phyloP scores from a whole-genome alignment of 768 basidiomycete genomes.

The Brasilioporus rufonigricans region DNA sequence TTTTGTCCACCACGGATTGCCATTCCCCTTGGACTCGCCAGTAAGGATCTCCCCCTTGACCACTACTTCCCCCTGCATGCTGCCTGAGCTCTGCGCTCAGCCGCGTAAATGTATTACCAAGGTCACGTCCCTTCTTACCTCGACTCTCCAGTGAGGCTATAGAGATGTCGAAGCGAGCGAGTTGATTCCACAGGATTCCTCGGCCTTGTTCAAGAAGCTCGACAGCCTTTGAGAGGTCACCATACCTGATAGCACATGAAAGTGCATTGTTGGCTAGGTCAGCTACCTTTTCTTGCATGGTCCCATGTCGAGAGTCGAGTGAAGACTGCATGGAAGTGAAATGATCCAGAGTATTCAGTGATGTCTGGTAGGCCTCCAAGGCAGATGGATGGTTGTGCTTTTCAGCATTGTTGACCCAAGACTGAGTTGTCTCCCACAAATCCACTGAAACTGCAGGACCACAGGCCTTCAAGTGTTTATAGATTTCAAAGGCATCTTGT shows the following conservation, averaged over 20 bases:
- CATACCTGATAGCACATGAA: background rate
- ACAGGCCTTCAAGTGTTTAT: background rate
- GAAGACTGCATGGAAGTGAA: background rate
- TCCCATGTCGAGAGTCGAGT: background rate
- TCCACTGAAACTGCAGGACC: background rate
- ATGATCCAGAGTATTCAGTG: background rate
- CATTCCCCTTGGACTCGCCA: background rate
- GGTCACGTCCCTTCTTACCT: background rate
- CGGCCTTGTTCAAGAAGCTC: background rate
- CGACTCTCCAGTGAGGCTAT: background rate
- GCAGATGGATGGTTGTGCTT: background rate
- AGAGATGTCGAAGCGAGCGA: background rate
- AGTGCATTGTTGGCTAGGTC: no score
- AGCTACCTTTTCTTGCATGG: background rate
- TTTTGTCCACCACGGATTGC: background rate
- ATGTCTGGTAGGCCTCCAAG: background rate
- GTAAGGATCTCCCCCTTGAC: background rate
- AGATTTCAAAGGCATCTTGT: background rate
- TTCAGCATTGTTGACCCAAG: background rate
- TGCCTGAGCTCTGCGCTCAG: background rate
- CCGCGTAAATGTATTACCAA: background rate
- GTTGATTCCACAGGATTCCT: background rate
- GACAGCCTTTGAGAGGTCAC: background rate
- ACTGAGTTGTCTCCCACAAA: background rate
- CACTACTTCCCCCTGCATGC: background rate